These are phyloP conservation scores for Lepiota brunneoincarnata DNA, from an alignment of 768 basidiomycete species.

Conservation along the genomic window DNA sequence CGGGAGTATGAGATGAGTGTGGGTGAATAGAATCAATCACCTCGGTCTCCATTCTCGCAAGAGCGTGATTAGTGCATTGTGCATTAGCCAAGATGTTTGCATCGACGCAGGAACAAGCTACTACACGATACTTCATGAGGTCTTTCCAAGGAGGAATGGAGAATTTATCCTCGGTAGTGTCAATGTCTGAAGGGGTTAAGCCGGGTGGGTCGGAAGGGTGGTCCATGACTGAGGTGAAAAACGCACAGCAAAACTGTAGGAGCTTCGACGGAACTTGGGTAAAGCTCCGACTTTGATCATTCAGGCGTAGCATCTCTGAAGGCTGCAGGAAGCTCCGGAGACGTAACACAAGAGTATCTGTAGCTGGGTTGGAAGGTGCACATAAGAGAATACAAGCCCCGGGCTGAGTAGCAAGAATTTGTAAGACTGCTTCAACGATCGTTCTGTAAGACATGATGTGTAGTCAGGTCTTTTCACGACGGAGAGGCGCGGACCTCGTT, in stretches of 20 bases:
- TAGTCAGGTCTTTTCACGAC: neutral
- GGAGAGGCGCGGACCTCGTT: constrained; percentile 33
- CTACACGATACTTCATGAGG: constrained; percentile 44
- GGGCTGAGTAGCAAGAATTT: constrained; percentile 44
- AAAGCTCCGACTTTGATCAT: constrained; percentile 47
- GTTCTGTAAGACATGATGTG: constrained; percentile 28
- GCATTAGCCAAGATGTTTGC: constrained; percentile 42
- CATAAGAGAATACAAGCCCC: constrained; percentile 47
- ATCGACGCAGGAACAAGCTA: constrained; percentile 46
- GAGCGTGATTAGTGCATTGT: constrained; percentile 39
- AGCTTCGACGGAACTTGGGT: constrained; percentile 46
- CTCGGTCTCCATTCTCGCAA: constrained; percentile 40
- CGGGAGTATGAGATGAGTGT: constrained; percentile 22
- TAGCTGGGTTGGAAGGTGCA: constrained; percentile 50
- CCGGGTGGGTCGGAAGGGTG: neutral
- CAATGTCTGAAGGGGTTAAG: constrained; percentile 31
- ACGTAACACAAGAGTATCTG: constrained; percentile 44
- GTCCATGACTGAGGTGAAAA: neutral
- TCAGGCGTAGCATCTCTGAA: constrained; percentile 44
- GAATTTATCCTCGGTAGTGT: constrained; percentile 37
- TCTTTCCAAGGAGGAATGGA: constrained; percentile 43
- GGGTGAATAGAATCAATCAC: constrained; percentile 37
- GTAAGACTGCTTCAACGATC: constrained; percentile 46
- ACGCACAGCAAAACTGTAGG: constrained; percentile 45
- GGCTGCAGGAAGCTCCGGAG: constrained; percentile 36